Percentiles rank a stretch among this genome's conserved stretches.
Evolutionary conservation across 2,329 filamentous ascomycete genomes (phyloP).

Genomic region (Arthrobotrys megalospora): DNA sequence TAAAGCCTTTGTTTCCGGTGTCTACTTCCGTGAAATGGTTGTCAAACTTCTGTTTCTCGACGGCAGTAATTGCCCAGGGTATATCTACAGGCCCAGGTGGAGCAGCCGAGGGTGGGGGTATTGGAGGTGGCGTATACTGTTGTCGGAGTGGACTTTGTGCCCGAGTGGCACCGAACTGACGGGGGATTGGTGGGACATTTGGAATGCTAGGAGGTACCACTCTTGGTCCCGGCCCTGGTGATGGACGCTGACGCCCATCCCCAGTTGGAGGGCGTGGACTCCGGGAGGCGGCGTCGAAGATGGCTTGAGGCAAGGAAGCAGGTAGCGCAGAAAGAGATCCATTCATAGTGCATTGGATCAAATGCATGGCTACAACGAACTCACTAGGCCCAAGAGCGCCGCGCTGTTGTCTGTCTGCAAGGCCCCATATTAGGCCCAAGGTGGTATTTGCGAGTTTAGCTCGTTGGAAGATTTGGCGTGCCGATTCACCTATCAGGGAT

Average conservation of each 20-base stretch:
- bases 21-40: conserved; percentile 87
- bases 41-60: conserved; percentile 91
- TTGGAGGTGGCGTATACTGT: conserved; percentile 69
- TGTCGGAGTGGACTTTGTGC: conserved; percentile 75
- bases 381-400: conserved; percentile 89
- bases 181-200: conserved; percentile 79
- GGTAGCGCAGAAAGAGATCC: conserved; percentile 85
- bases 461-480: conserved; percentile 95
- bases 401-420: conserved; percentile 93
- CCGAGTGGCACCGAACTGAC: conserved; percentile 79
- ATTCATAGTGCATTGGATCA: conserved; percentile 91
- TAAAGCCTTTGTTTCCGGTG: conserved; percentile 82
- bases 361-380: conserved; percentile 98
- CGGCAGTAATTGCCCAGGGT: conserved; percentile 86
- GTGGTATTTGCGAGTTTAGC: conserved; percentile 90
- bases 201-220: conserved; percentile 68
- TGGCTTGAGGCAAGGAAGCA: conserved; percentile 81
- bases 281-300: conserved; percentile 92
- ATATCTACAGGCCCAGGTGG: conserved; percentile 69
- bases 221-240: conserved; percentile 71
- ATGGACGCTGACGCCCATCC: conserved; percentile 66
- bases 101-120: conserved; percentile 68
- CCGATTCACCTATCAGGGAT: conserved; percentile 77
- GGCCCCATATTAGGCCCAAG: conserved; percentile 94
- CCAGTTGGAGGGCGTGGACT: conserved; percentile 70